Conservation (phyloP, 306 rosid genomes). For the Amphicarpaea edgeworthii region DNA sequence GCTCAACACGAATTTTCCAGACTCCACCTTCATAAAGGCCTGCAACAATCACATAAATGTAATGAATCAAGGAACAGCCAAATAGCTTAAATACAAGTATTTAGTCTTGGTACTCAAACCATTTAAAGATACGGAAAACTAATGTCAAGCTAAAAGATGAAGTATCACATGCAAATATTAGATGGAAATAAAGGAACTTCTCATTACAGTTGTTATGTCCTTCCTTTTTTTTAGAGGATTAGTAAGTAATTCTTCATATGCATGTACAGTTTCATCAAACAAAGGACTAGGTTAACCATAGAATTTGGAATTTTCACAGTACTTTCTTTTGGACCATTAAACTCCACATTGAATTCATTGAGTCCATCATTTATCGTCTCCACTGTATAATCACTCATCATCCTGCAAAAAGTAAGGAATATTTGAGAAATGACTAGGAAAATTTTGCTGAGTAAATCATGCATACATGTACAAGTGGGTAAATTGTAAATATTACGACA, state of each 20-base stretch:
- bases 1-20: constrained; percentile 97
- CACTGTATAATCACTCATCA: constrained; percentile 99
- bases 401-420: constrained; percentile 63
- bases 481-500: constrained; percentile 17
- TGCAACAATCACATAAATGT: constrained; percentile 54
- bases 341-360: constrained; percentile 91
- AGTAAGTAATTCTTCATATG: constrained; percentile 18
- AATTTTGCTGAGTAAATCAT: constrained; percentile 3
- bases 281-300: constrained; percentile 33
- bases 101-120: constrained; percentile 10
- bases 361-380: constrained; percentile 98
- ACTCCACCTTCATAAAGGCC: constrained; percentile 96
- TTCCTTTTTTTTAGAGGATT: neutral
- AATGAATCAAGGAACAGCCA: constrained; percentile 38
- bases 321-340: constrained; percentile 99
- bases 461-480: neutral
- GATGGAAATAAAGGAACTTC: constrained; percentile 10
- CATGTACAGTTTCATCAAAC: constrained; percentile 33
- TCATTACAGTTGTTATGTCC: neutral
- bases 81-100: constrained; percentile 20
- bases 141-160: neutral
- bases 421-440: constrained; percentile 36
- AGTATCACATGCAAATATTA: constrained; percentile 3
- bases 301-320: constrained; percentile 46
- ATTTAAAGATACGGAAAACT: constrained; percentile 32